These are phyloP conservation scores for Ophiocordyceps polyrhachis-furcata DNA, from an alignment of 2,329 filamentous ascomycete species.

Conservation along the genomic window DNA sequence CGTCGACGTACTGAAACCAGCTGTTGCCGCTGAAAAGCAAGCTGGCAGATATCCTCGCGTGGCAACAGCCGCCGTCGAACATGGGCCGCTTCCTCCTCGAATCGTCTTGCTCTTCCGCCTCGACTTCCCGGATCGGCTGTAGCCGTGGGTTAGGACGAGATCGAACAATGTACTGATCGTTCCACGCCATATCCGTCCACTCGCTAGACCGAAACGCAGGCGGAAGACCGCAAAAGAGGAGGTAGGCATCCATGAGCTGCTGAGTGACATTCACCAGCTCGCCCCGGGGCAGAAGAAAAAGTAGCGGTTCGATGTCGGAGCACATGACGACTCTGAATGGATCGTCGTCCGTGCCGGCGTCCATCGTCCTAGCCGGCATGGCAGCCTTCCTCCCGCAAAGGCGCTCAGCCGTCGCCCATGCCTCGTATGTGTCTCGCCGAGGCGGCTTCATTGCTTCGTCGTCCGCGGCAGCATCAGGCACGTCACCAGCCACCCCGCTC, in stretches of 20 bases:
- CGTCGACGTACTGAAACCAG: conserved; percentile 26
- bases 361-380: conserved; percentile 53
- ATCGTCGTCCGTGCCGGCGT: conserved; percentile 61
- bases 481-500: conserved; percentile 16
- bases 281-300: conserved; percentile 30
- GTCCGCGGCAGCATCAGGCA: conserved; percentile 17
- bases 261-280: conserved; percentile 16
- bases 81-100: conserved; percentile 8
- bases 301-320: conserved; percentile 48
- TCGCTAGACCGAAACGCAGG: conserved; percentile 16
- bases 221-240: conserved; percentile 49
- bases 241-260: conserved; percentile 48
- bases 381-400: conserved; percentile 25
- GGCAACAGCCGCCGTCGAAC: conserved; percentile 13
- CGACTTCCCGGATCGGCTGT: neutral
- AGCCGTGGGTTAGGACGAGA: conserved; percentile 1
- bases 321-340: conserved; percentile 69
- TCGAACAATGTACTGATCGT: conserved; percentile 12
- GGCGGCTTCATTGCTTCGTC: neutral
- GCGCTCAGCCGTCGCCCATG: conserved; percentile 37
- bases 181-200: conserved; percentile 12
- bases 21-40: conserved; percentile 28
- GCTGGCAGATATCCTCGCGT: conserved; percentile 22
- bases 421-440: conserved; percentile 27
- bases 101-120: conserved; percentile 6